Base-by-base conservation (phyloP, 108 stramenopile species). In the Cyclotella sp. region DNA sequence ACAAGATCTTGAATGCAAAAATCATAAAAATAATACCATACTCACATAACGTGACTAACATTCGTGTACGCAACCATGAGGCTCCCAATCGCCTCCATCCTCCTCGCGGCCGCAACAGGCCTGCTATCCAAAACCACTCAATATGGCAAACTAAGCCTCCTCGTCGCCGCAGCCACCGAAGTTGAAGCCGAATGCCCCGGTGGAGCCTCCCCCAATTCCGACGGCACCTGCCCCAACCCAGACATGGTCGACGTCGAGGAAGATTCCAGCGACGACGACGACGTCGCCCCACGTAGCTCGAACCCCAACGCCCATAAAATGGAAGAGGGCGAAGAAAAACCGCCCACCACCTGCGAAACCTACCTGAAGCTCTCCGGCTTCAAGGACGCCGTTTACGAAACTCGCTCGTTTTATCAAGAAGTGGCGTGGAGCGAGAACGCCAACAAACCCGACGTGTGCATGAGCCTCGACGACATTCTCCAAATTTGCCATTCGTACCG, bases 401-500 rank as follows among this genome's bases (percentile, higher is more conserved):
- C 72, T 0, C 41, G 54, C 0, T 77, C 76, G 4, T 77, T 83
- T 61, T 83, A 77, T 40, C 82, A 83, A 57, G 82, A 83, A 53
- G 73, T 83, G 53, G 72, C 76, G 0, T 83, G 82, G 82, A 77
- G 76, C 52, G 82, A 83, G 41, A 77, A 77, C 42, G 72, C 76
- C 67, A 77, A 83, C 72, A 83, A 83, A 61, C 82, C 82, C 0
- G 87, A 93, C 67, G 83, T 84, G 13, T 92, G 91, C 77, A 75
- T 93, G 76, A 85, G 87, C 71, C 75, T 95, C 28, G 90, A 93
- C 49, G 73, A 79, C 52, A 86, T 88, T 44, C 61, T 91, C 28
- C 95, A 95, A 69, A 92, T 92, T 55, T 93, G 92, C 44, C 64
- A 81, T 49, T 66, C 66, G 21, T 95, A 93, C 66, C 89, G 95